Evolutionary conservation across 1,284 basidiomycete species (phyloP).

Genomic region (Austroboletus rostrupii): DNA sequence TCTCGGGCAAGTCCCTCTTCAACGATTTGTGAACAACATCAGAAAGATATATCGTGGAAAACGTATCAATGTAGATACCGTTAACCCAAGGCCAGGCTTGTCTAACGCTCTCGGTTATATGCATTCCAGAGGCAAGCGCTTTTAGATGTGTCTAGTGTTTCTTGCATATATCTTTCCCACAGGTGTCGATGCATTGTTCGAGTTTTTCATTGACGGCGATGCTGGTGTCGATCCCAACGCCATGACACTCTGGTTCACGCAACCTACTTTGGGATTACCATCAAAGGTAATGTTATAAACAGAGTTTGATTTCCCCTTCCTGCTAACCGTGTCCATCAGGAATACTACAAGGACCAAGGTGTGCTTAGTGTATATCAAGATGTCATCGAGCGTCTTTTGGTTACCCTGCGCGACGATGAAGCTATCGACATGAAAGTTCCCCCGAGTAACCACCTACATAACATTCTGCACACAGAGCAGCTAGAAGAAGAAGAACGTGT

Average conservation of each 20-base stretch:
- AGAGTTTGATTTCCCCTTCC: conserved; percentile 1
- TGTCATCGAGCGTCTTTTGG: conserved; percentile 68
- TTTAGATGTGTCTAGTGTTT: neutral
- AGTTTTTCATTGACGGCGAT: conserved; percentile 83
- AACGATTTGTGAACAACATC: conserved; percentile 55
- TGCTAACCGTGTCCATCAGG: conserved; percentile 39
- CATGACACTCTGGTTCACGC: conserved; percentile 85
- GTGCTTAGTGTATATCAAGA: conserved; percentile 69
- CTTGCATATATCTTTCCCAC: conserved; percentile 4
- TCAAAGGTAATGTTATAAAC: conserved; percentile 57
- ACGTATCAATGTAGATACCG: conserved; percentile 36
- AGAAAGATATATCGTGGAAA: conserved; percentile 55
- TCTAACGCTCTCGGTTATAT: conserved; percentile 85
- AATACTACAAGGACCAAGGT: conserved; percentile 84
- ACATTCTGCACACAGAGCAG: conserved; percentile 31
- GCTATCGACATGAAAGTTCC: conserved; percentile 14
- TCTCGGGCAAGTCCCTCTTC: conserved; percentile 59
- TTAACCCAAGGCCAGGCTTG: conserved; percentile 43
- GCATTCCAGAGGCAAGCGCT: conserved; percentile 70
- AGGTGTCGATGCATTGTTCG: conserved; percentile 80
- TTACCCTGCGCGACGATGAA: conserved; percentile 53
- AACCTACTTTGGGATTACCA: conserved; percentile 82
- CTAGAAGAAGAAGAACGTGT: conserved; percentile 52
- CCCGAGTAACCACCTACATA: conserved; percentile 11
- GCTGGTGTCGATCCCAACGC: conserved; percentile 84